phyloP scores from a whole-genome alignment of 2,329 filamentous ascomycete species.

The Fonsecaea pugnacius region DNA sequence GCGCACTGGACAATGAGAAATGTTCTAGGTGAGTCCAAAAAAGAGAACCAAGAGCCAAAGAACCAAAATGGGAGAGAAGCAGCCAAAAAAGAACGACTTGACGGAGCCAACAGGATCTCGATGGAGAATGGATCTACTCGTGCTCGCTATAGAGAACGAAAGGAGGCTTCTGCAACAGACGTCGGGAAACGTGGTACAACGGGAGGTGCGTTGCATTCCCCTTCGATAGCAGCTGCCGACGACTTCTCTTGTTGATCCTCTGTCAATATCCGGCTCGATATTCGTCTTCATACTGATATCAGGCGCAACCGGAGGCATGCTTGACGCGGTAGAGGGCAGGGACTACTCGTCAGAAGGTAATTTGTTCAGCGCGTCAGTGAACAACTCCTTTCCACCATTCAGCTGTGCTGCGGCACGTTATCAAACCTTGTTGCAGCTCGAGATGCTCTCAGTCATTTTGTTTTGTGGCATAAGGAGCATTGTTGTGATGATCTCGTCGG shows the following conservation, averaged over 20 bases:
- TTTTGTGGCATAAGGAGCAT: not conserved
- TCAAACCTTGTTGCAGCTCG: not conserved
- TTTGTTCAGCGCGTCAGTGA: not conserved
- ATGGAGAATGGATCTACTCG: not conserved
- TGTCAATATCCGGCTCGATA: not conserved
- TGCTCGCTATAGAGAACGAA: not conserved
- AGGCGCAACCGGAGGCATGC: not conserved
- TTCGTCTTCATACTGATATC: not conserved
- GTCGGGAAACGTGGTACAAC: not conserved
- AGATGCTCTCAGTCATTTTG: not conserved
- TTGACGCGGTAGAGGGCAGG: not conserved
- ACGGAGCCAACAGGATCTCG: slow-evolving; percentile 14
- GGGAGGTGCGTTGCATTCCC: slow-evolving; percentile 5
- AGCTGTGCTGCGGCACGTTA: not conserved
- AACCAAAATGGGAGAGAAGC: slow-evolving; percentile 19
- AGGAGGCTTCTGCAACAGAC: not conserved
- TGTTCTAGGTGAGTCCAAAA: slow-evolving; percentile 32
- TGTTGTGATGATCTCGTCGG: not conserved
- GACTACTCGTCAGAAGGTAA: not conserved
- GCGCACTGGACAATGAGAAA: slow-evolving; percentile 26
- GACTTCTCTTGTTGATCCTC: not conserved
- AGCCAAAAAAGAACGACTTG: slow-evolving; percentile 36
- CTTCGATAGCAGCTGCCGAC: slow-evolving; percentile 13
- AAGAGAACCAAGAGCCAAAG: slow-evolving; percentile 24
- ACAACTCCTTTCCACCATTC: not conserved